phyloP scores from a whole-genome alignment of 129 eudicot species.

The Escallonia herrerae region DNA sequence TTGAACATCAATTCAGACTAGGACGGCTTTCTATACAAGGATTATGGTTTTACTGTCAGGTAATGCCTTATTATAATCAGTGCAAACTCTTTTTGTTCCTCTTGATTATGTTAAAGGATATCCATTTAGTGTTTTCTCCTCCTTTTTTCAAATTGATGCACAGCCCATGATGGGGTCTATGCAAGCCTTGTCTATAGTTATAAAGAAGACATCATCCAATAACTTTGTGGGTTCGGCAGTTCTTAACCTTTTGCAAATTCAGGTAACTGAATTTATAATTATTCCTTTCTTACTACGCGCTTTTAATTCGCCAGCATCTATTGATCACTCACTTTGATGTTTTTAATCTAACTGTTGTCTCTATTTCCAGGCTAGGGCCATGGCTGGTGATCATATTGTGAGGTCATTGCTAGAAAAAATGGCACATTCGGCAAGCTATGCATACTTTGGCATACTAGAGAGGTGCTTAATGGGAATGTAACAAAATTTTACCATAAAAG shows the following conservation, averaged over 20 bases:
- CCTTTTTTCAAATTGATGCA: slow-evolving; percentile 10
- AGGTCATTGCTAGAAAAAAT: slow-evolving; percentile 92
- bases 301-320: neutral
- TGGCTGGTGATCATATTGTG: slow-evolving; percentile 95
- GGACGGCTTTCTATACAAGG: slow-evolving; percentile 95
- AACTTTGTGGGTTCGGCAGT: slow-evolving; percentile 76
- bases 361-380: slow-evolving; percentile 65
- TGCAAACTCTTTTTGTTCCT: neutral
- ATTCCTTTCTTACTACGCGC: neutral
- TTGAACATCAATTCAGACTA: slow-evolving; percentile 92
- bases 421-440: slow-evolving; percentile 88
- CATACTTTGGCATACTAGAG: slow-evolving; percentile 92
- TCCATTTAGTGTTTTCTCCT: neutral
- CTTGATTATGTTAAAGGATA: slow-evolving; percentile 1
- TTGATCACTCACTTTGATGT: neutral
- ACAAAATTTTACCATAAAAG: neutral
- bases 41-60: slow-evolving; percentile 98
- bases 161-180: slow-evolving; percentile 96
- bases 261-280: slow-evolving; percentile 34
- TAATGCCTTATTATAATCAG: slow-evolving; percentile 8
- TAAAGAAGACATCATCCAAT: slow-evolving; percentile 59
- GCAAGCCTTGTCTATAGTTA: slow-evolving; percentile 73
- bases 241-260: slow-evolving; percentile 91
- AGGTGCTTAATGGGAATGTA: slow-evolving; percentile 38
- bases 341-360: slow-evolving; percentile 1